Conservation (phyloP, 2,329 filamentous ascomycete species). For the Scortechinia acanthostroma region DNA sequence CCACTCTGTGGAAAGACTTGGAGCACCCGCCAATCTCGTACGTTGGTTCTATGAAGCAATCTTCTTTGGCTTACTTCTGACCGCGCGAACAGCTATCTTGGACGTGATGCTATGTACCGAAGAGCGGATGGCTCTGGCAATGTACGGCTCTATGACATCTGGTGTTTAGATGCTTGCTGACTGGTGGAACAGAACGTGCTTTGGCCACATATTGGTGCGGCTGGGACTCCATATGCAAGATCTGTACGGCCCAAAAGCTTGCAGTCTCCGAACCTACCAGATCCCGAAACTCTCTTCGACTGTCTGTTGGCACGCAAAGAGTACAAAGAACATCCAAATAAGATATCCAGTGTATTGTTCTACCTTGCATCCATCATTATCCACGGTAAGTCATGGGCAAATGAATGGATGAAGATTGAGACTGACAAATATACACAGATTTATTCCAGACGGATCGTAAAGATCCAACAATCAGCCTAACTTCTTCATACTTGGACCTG, state of each 20-base stretch:
- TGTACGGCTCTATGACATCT: slow-evolving; percentile 17
- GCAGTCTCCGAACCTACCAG: slow-evolving; percentile 58
- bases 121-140: slow-evolving; percentile 67
- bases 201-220: slow-evolving; percentile 59
- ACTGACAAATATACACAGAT: slow-evolving; percentile 25
- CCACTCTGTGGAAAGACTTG: slow-evolving; percentile 64
- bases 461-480: slow-evolving; percentile 54
- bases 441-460: slow-evolving; percentile 63
- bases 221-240: slow-evolving; percentile 60
- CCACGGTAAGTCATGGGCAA: slow-evolving; percentile 39
- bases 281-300: slow-evolving; percentile 57
- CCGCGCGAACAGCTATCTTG: slow-evolving; percentile 22
- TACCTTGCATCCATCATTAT: slow-evolving; percentile 71
- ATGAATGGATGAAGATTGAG: slow-evolving; percentile 8
- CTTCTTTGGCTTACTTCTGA: slow-evolving; percentile 6
- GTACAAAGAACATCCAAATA: slow-evolving; percentile 59
- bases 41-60: slow-evolving; percentile 31
- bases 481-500: slow-evolving; percentile 67
- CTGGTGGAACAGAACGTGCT: slow-evolving; percentile 43
- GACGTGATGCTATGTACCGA: slow-evolving; percentile 54
- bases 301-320: slow-evolving; percentile 45
- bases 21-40: slow-evolving; percentile 68
- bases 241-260: slow-evolving; percentile 51
- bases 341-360: slow-evolving; percentile 66
- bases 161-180: slow-evolving; percentile 4